These are phyloP conservation scores for Yamadazyma spencermartinsiae DNA, from an alignment of 1,139 yeast genomes.

Conservation along the genomic window DNA sequence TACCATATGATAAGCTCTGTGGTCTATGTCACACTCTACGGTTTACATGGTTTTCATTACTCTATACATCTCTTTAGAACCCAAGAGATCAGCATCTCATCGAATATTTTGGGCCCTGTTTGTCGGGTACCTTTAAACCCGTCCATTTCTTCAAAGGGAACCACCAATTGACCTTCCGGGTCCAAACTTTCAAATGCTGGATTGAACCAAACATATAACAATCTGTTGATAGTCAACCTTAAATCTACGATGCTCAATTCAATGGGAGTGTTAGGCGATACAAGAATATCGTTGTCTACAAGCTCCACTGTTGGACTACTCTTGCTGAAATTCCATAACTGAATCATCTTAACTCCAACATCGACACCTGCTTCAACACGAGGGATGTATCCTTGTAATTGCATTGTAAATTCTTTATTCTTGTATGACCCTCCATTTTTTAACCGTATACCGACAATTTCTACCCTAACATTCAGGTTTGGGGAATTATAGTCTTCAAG, in stretches of 20 bases:
- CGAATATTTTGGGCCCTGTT: conserved; percentile 57
- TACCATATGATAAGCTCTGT: too few relatives aligned
- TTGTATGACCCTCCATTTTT: not conserved
- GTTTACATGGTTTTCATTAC: too few relatives aligned
- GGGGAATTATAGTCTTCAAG: not conserved
- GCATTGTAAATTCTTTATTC: not conserved
- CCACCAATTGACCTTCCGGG: conserved; percentile 1
- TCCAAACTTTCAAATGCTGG: conserved; percentile 11
- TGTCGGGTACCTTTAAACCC: conserved; percentile 64
- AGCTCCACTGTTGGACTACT: too few relatives aligned
- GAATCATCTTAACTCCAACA: not conserved
- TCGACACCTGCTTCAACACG: not conserved
- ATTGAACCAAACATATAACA: conserved; percentile 34
- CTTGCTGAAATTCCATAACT: too few relatives aligned
- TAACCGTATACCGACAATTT: not conserved
- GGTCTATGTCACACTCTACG: too few relatives aligned
- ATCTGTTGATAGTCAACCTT: conserved; percentile 8
- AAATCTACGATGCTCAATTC: not conserved
- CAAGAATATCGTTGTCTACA: not conserved
- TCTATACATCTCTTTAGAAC: not conserved
- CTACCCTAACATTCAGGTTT: not conserved
- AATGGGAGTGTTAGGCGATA: not conserved
- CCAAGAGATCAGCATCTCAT: conserved; percentile 18
- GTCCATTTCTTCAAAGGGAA: conserved; percentile 62
- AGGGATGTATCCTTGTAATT: not conserved